Percentiles rank a stretch among this genome's conserved stretches.
phyloP scores from a whole-genome alignment of 768 basidiomycete genomes.

The Ramaria sp. region DNA sequence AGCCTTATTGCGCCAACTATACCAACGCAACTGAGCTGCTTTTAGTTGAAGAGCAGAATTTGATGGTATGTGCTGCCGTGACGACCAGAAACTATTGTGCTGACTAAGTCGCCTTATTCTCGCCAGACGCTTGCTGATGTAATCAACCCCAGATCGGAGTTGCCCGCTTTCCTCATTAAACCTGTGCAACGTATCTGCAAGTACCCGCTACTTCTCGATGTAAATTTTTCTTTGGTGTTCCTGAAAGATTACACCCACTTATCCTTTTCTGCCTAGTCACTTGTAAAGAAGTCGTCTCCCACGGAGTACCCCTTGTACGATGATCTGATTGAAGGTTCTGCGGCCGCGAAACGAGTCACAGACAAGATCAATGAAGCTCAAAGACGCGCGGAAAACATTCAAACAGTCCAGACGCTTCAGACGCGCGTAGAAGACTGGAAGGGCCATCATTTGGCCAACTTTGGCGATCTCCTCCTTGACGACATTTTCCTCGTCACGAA shows the following conservation, averaged over 20 bases:
- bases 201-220: constrained; percentile 90
- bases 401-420: constrained; percentile 79
- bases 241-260: constrained; percentile 4
- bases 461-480: constrained; percentile 88
- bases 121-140: constrained; percentile 64
- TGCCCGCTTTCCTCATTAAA: constrained; percentile 96
- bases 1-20: constrained; percentile 96
- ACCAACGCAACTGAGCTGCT: constrained; percentile 78
- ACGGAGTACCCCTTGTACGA: constrained; percentile 59
- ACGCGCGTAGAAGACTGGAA: constrained; percentile 97
- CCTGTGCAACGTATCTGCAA: constrained; percentile 98
- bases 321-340: constrained; percentile 75
- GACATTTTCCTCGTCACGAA: constrained; percentile 96
- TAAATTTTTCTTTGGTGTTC: constrained; percentile 22
- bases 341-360: constrained; percentile 84
- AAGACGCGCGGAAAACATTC: constrained; percentile 81
- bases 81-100: constrained; percentile 3
- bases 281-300: constrained; percentile 59
- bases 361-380: constrained; percentile 95
- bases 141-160: constrained; percentile 84
- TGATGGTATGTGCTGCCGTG: constrained; percentile 49
- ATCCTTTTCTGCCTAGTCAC: constrained; percentile 34
- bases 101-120: constrained; percentile 14
- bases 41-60: constrained; percentile 75
- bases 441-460: constrained; percentile 89